Evolutionary conservation across 257 asterid species (phyloP).

Genomic region (Osmanthus fragrans): DNA sequence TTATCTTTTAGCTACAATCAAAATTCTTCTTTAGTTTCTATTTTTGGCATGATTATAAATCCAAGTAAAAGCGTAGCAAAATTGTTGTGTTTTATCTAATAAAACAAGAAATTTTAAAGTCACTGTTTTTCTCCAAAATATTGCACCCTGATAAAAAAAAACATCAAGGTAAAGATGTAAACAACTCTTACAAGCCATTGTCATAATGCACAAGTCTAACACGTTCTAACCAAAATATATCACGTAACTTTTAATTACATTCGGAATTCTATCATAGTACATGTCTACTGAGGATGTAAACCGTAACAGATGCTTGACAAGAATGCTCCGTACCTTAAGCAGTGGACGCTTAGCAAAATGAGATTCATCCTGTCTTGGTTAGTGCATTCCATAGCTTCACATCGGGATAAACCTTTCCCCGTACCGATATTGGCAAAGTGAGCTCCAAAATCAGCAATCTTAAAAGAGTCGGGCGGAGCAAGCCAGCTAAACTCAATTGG

Average conservation of each 20-base stretch:
- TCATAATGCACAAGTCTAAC: too few species aligned
- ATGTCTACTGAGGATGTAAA: slow-evolving; percentile 22
- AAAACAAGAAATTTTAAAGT: too few species aligned
- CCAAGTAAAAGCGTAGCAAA: too few species aligned
- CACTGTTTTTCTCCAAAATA: too few species aligned
- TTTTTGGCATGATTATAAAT: too few species aligned
- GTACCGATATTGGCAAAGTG: neutral
- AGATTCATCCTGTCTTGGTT: slow-evolving; percentile 30
- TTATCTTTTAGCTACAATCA: too few species aligned
- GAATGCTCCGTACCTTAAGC: slow-evolving; percentile 49
- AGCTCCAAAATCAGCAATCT: neutral
- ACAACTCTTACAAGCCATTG: too few species aligned
- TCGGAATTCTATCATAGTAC: neutral
- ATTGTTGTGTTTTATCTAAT: too few species aligned
- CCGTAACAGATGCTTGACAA: slow-evolving; percentile 54
- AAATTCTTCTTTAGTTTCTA: too few species aligned
- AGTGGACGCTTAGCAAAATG: slow-evolving; percentile 45
- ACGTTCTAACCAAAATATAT: neutral
- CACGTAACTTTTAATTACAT: too few species aligned
- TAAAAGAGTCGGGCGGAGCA: slow-evolving; percentile 9
- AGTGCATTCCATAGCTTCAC: slow-evolving; percentile 16
- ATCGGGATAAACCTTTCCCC: slow-evolving; percentile 1
- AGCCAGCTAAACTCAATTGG: slow-evolving; percentile 51
- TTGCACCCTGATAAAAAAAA: too few species aligned
- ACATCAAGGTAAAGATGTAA: too few species aligned